Evolutionary conservation across 2,329 filamentous ascomycete species (phyloP).

Genomic region (Phialemoniopsis sp.): DNA sequence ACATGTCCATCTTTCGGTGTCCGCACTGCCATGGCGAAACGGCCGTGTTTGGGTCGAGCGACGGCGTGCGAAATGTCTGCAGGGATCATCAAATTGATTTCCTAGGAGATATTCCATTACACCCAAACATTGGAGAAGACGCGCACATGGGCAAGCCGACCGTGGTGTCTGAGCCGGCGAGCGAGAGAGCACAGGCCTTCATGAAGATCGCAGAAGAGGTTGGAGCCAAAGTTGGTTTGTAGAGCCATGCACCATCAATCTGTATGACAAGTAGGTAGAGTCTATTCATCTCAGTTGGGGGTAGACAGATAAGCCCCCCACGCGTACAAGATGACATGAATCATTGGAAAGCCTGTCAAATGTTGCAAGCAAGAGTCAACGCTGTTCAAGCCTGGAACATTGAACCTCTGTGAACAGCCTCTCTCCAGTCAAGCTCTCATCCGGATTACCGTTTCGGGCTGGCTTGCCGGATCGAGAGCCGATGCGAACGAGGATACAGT

Average conservation of each 20-base stretch:
- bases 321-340: too few relatives aligned
- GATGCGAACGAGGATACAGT: too few relatives aligned
- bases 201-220: conserved; percentile 61
- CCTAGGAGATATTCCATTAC: conserved; percentile 83
- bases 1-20: conserved; percentile 84
- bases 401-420: too few relatives aligned
- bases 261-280: too few relatives aligned
- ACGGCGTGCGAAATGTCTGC: conserved; percentile 66
- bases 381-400: too few relatives aligned
- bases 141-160: conserved; percentile 85
- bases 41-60: conserved; percentile 67
- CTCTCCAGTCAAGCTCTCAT: too few relatives aligned
- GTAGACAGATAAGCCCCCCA: too few relatives aligned
- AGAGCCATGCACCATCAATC: not conserved
- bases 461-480: too few relatives aligned
- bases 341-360: too few relatives aligned
- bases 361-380: too few relatives aligned
- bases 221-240: conserved; percentile 37
- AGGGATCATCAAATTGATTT: conserved; percentile 70
- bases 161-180: conserved; percentile 79
- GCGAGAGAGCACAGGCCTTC: conserved; percentile 69
- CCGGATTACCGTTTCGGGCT: too few relatives aligned
- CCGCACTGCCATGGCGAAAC: conserved; percentile 72
- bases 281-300: too few relatives aligned
- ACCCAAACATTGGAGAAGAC: conserved; percentile 81